Conservation (phyloP, 768 basidiomycete species). For the Lactarius hengduanensis region DNA sequence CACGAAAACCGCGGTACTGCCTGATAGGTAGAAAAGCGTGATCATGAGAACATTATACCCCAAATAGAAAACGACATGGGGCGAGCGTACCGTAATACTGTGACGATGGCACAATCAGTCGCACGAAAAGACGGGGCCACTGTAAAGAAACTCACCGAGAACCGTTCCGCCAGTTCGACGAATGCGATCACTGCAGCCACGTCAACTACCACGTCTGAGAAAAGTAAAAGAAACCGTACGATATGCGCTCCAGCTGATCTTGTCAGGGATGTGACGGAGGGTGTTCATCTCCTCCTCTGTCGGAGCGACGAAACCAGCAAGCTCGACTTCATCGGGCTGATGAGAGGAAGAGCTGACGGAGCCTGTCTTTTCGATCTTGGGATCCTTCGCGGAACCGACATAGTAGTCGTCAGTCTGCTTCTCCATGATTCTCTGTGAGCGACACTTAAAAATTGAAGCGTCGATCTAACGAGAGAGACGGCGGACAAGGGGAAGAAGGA, state of each 20-base stretch:
- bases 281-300: constrained; percentile 30
- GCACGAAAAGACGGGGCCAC: not conserved
- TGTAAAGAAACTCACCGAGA: constrained; percentile 28
- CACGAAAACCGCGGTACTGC: constrained; percentile 25
- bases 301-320: constrained; percentile 26
- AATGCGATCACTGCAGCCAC: constrained; percentile 31
- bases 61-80: not conserved
- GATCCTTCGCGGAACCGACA: constrained; percentile 18
- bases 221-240: not conserved
- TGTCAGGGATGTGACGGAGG: constrained; percentile 32
- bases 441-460: not conserved
- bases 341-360: constrained; percentile 3
- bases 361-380: not conserved
- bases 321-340: constrained; percentile 5
- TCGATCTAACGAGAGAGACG: not conserved
- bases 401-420: constrained; percentile 24
- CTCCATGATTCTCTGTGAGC: constrained; percentile 16
- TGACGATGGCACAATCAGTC: constrained; percentile 8
- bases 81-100: constrained; percentile 25
- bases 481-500: not conserved
- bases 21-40: constrained; percentile 1
- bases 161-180: constrained; percentile 34
- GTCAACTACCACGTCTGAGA: not conserved
- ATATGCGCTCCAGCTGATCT: constrained; percentile 30
- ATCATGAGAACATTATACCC: not conserved